These are phyloP conservation scores for Neurospora tetraspora DNA, from an alignment of 495 filamentous ascomycete genomes.

Conservation along the genomic window DNA sequence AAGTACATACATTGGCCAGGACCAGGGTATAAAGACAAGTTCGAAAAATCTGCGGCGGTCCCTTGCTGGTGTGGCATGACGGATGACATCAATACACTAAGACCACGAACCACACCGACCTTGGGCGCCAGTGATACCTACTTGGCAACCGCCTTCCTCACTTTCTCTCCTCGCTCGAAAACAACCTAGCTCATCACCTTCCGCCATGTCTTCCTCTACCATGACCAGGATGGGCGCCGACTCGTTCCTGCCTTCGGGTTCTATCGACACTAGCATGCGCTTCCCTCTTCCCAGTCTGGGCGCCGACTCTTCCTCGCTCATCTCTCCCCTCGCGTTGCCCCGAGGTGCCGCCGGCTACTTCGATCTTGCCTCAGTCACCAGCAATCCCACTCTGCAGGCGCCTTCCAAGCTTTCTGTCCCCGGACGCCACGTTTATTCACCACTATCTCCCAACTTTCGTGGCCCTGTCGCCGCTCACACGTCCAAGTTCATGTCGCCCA, in stretches of 20 bases:
- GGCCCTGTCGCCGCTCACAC: constrained; percentile 2
- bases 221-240: constrained; percentile 25
- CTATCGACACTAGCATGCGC: constrained; percentile 13
- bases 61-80: neutral
- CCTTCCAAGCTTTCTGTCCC: neutral
- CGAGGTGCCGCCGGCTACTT: constrained; percentile 26
- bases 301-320: constrained; percentile 25
- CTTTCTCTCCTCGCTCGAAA: neutral
- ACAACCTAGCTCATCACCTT: neutral
- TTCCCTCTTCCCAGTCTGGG: constrained; percentile 17
- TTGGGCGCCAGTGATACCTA: neutral
- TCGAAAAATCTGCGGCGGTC: neutral
- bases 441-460: constrained; percentile 5
- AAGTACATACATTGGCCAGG: neutral
- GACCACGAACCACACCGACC: neutral
- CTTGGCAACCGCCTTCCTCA: neutral
- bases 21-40: neutral
- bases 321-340: constrained; percentile 32
- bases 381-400: neutral
- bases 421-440: constrained; percentile 4
- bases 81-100: constrained; percentile 13
- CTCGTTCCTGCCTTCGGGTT: constrained; percentile 21
- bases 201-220: constrained; percentile 10
- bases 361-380: constrained; percentile 12
- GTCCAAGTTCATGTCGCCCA: constrained; percentile 1